Conservation (phyloP, 2,329 filamentous ascomycete genomes). For the Xylariaceae sp. region DNA sequence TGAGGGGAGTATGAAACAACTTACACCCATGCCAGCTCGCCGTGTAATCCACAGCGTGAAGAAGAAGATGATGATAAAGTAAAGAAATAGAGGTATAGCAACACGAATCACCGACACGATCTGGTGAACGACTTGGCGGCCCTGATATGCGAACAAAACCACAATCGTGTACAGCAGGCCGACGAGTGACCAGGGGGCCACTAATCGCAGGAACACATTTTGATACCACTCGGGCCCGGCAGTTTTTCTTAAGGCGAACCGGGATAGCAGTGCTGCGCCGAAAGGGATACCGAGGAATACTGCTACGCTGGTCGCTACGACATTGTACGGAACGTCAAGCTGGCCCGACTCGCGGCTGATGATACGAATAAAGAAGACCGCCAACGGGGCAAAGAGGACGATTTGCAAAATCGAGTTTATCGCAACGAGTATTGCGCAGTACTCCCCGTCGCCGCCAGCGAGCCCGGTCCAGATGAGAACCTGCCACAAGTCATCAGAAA, state of each 20-base stretch:
- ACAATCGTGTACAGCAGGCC: conserved; percentile 85
- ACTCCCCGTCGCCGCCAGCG: conserved; percentile 74
- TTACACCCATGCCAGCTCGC: conserved; percentile 62
- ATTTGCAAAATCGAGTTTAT: conserved; percentile 75
- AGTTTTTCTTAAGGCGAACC: conserved; percentile 57
- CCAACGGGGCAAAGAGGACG: conserved; percentile 67
- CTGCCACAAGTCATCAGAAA: conserved; percentile 23
- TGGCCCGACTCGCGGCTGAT: conserved; percentile 50
- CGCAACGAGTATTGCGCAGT: conserved; percentile 78
- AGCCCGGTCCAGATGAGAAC: conserved; percentile 72
- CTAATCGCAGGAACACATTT: conserved; percentile 64
- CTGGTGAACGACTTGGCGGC: conserved; percentile 72
- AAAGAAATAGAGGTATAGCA: conserved; percentile 75
- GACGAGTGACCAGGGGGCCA: conserved; percentile 73
- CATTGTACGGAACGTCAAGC: conserved; percentile 53
- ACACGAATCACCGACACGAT: conserved; percentile 81
- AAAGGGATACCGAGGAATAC: conserved; percentile 85
- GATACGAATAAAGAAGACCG: conserved; percentile 67
- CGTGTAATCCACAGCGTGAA: conserved; percentile 61
- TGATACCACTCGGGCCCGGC: conserved; percentile 63
- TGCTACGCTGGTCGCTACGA: conserved; percentile 75
- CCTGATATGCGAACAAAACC: conserved; percentile 81
- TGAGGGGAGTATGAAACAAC: no score
- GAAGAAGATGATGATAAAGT: conserved; percentile 75
- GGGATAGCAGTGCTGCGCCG: conserved; percentile 73